Evolutionary conservation across 768 basidiomycete genomes (phyloP), one percentile per base, ranked within the genome.

Genomic region (Coprinellus micaceus): DNA sequence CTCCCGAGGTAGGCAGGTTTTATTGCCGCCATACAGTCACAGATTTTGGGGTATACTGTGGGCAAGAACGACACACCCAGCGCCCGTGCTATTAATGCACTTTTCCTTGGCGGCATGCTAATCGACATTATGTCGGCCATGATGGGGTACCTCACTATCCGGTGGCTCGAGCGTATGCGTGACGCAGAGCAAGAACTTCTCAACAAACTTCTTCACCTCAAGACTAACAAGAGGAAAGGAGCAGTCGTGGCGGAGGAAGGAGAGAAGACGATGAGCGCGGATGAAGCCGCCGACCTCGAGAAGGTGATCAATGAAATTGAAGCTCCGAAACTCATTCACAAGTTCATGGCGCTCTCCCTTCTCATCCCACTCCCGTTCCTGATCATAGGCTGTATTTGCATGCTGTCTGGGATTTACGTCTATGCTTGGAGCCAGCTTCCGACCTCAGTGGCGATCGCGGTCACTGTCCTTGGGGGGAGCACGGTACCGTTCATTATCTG

Each of bases 61-160:
- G 22, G 7, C n/a, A 45, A 24, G 13, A 21, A 45, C 12, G 44
- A 45, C 21, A 45, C 44, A 24, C 21, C 44, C 21, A 45, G 21
- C 44, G 25, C 12, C 25, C 44, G 44, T 7, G 44, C 44, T 3
- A 24, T 45, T 12, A 45, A 45, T 21, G 44, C 44, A 13, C 22
- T 45, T 6, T 45, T 45, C 21, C 25, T 45, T 21, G 44, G 44
- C n/a, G 44, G 21, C 3, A 45, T 45, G 44, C 22, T 45, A 13
- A 45, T 45, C 21, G 44, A 45, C 44, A 45, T 45, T 13, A 45
- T 45, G 44, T 45, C 44, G 44, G 44, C 44, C 44, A 45, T 45
- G 44, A 45, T 45, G 44, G 44, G 44, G 24, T 45, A 45, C 21
- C 44, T 45, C 44, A 45, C 44, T 13, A 45, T 45, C 24, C 44